Percentiles rank a stretch among this genome's conserved stretches.
These are phyloP conservation scores for Diutina catenulata DNA, from an alignment of 1,139 yeast species.

Conservation along the genomic window DNA sequence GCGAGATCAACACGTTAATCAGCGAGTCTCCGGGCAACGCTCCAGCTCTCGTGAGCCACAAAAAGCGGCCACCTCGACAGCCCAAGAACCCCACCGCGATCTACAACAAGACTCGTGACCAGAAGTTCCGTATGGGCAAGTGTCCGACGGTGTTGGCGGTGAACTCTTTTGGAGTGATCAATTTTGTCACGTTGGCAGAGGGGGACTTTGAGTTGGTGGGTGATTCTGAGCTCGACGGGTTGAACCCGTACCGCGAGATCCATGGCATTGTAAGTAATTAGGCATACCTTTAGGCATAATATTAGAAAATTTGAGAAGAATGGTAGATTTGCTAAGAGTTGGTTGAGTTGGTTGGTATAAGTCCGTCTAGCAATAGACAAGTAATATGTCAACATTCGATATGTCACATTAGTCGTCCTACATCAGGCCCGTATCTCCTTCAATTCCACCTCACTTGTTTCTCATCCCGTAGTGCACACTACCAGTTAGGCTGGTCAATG, in stretches of 20 bases:
- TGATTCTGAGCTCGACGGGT: background rate
- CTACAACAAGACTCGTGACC: background rate
- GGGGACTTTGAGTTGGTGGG: conserved; percentile 4
- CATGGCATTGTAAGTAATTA: conserved; percentile 2
- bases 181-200: background rate
- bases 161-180: background rate
- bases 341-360: too few species aligned
- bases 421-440: too few species aligned
- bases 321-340: too few species aligned
- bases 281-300: too few species aligned
- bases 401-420: too few species aligned
- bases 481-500: too few species aligned
- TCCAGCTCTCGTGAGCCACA: too few species aligned
- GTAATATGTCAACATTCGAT: too few species aligned
- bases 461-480: too few species aligned
- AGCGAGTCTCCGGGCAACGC: background rate
- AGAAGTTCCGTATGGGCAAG: conserved; percentile 1
- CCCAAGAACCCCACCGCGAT: conserved; percentile 1
- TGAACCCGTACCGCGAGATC: background rate
- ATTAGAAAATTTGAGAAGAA: too few species aligned
- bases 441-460: too few species aligned
- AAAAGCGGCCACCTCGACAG: conserved; percentile 1
- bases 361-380: too few species aligned
- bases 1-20: background rate
- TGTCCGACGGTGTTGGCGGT: conserved; percentile 3